Base-by-base conservation (phyloP, 352 stramenopile species). In the Phytophthora fragariaefolia region DNA sequence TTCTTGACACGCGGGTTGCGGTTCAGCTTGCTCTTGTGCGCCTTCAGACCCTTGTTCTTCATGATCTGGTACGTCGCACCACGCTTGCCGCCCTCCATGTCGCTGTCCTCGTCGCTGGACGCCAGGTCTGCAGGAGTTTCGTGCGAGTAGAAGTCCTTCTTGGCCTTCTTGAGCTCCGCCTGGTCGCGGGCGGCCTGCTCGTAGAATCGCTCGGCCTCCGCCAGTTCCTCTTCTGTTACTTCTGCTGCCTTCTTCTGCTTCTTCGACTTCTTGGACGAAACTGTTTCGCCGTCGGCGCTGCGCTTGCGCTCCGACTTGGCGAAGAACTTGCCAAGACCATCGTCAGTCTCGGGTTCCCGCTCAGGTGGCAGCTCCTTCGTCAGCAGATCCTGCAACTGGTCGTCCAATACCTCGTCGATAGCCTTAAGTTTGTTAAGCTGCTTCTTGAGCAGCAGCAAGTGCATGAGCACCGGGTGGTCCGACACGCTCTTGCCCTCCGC, bases 1-100 rank as follows among this genome's bases (percentile, higher is more conserved):
- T 99, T 99, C 90, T 99, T 99, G 53, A 99, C 93, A 66, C 98
- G 93, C 51, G 98, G 98, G 76, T 99, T 99, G 43, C 98, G 89
- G 80, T 99, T 99, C 58, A 99, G 82, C 76, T 99, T 99, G 79
- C 87, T 97, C 80, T 99, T 98, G 87, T 99, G 97, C 24, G 97
- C 85, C 64, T 98, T 98, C 55, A 99, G 83, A 8, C 98, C 98
- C 69, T 97, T 92, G 80, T 99, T 99, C 79, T 99, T 99, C 66
- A 99, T 93, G 54, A 99, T 99, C 61, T 97, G 83, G 65, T 96
- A 95, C 52, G 88, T 91, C 42, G 97, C 97, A 42, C 93, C 93
- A 69, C 97, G 85, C 70, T 96, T 98, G 70, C 90, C 89, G 36
- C 82, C 96, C 52, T 93, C 84, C 50, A 79, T 12, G 53, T 89